These are phyloP conservation scores for Tylopilus sp. DNA, from an alignment of 768 basidiomycete species.

Conservation along the genomic window DNA sequence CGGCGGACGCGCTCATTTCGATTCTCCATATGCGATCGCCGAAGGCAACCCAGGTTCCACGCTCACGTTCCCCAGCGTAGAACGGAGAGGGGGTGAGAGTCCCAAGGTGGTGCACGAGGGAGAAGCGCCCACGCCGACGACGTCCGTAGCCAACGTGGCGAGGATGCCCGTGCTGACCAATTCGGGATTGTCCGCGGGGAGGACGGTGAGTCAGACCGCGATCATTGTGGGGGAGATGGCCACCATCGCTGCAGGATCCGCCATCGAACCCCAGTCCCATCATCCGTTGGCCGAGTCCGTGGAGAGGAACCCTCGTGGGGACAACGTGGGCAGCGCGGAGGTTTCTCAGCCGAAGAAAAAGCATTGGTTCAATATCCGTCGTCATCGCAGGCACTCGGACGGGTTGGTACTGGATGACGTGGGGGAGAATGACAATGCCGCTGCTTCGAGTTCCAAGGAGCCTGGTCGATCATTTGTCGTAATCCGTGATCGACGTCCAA, in stretches of 20 bases:
- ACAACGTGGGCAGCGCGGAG: constrained; percentile 35
- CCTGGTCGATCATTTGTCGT: constrained; percentile 64
- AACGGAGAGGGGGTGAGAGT: constrained; percentile 34
- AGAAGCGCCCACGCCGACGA: constrained; percentile 47
- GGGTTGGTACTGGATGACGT: constrained; percentile 38
- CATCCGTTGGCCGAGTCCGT: constrained; percentile 18
- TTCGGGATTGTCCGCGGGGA: constrained; percentile 50
- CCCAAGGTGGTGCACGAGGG: constrained; percentile 33
- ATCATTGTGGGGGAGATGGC: constrained; percentile 65
- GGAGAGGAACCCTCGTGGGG: constrained; percentile 16
- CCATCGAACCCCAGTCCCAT: constrained; percentile 18
- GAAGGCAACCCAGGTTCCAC: constrained; percentile 48
- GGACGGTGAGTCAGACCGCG: constrained; percentile 81
- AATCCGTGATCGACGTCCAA: constrained; percentile 53
- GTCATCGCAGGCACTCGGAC: constrained; percentile 58
- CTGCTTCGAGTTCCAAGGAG: constrained; percentile 33
- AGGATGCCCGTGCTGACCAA: constrained; percentile 36
- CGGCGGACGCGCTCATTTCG: constrained; percentile 83
- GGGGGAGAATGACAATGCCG: constrained; percentile 18
- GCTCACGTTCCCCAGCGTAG: constrained; percentile 64
- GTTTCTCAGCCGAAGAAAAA: constrained; percentile 55
- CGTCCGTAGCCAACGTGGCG: constrained; percentile 47
- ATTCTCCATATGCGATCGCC: constrained; percentile 79
- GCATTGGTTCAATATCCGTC: constrained; percentile 66
- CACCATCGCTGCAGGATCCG: constrained; percentile 21